These are phyloP conservation scores for Neonectria faginata DNA, from an alignment of 2,329 filamentous ascomycete species.

Conservation along the genomic window DNA sequence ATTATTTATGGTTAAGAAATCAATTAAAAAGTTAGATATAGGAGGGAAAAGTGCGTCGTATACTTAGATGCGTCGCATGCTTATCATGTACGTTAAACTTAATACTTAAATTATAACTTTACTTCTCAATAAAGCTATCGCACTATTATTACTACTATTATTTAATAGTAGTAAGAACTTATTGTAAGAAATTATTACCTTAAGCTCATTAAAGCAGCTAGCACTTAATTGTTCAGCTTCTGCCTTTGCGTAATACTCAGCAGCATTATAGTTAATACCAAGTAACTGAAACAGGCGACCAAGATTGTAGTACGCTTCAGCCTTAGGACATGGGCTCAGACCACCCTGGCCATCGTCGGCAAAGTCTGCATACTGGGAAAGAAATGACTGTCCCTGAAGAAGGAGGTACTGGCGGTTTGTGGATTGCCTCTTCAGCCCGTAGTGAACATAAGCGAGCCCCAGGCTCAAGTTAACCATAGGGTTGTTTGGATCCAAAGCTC, in stretches of 20 bases:
- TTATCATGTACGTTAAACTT: no score
- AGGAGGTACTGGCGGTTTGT: constrained; percentile 92
- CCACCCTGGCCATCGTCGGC: constrained; percentile 3
- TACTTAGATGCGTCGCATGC: no score
- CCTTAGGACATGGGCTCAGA: constrained; percentile 28
- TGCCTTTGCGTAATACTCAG: constrained; percentile 73
- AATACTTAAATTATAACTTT: constrained; percentile 37
- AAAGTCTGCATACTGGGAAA: constrained; percentile 59
- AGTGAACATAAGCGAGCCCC: constrained; percentile 86
- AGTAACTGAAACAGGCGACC: constrained; percentile 54
- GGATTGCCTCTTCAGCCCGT: constrained; percentile 87
- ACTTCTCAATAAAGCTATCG: constrained; percentile 45
- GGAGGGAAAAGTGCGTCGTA: no score
- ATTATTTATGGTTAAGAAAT: no score
- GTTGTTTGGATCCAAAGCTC: constrained; percentile 80
- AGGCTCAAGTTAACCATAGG: constrained; percentile 84
- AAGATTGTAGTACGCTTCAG: constrained; percentile 55
- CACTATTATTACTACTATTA: constrained; percentile 46
- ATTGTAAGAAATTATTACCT: constrained; percentile 49
- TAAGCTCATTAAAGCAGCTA: constrained; percentile 38
- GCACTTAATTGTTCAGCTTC: constrained; percentile 28
- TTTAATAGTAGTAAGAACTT: constrained; percentile 48
- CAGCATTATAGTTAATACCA: constrained; percentile 65
- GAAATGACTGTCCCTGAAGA: constrained; percentile 84
- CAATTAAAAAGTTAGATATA: no score